Evolutionary conservation across 2,329 filamentous ascomycete genomes (phyloP).

Genomic region (Talaromyces sp.): DNA sequence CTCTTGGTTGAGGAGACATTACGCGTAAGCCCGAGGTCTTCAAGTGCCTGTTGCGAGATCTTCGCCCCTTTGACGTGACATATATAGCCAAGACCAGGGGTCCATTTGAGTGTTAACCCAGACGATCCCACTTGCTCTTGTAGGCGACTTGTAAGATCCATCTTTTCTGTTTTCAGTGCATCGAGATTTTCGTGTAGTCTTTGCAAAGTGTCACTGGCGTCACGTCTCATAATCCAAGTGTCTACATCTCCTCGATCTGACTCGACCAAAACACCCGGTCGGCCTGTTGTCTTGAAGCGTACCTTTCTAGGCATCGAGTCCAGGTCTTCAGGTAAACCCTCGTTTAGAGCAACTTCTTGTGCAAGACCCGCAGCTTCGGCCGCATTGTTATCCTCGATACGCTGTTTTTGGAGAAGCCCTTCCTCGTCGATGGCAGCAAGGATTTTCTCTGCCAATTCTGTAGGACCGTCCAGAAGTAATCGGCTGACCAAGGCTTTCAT

Average conservation of each 20-base stretch:
- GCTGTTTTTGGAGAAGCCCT: conserved; percentile 73
- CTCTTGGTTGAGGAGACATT: conserved; percentile 73
- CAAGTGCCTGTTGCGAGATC: conserved; percentile 49
- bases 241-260: conserved; percentile 41
- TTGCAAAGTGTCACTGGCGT: conserved; percentile 61
- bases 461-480: conserved; percentile 55
- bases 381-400: conserved; percentile 66
- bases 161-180: conserved; percentile 56
- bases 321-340: conserved; percentile 56
- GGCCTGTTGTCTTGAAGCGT: conserved; percentile 22
- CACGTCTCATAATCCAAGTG: conserved; percentile 58
- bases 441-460: conserved; percentile 66
- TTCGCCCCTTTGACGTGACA: conserved; percentile 78
- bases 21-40: conserved; percentile 40
- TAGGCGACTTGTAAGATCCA: conserved; percentile 55
- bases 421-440: conserved; percentile 84
- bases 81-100: conserved; percentile 79
- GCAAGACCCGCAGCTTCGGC: conserved; percentile 68
- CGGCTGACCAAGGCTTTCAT: conserved; percentile 26
- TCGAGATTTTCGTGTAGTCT: conserved; percentile 65
- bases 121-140: conserved; percentile 56
- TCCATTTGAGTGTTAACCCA: conserved; percentile 76
- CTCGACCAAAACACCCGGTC: conserved; percentile 22
- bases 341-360: conserved; percentile 62
- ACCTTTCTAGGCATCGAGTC: conserved; percentile 51